These are phyloP conservation scores for Apiotrichum veenhuisii DNA, from an alignment of 1,284 basidiomycete genomes.

Conservation along the genomic window DNA sequence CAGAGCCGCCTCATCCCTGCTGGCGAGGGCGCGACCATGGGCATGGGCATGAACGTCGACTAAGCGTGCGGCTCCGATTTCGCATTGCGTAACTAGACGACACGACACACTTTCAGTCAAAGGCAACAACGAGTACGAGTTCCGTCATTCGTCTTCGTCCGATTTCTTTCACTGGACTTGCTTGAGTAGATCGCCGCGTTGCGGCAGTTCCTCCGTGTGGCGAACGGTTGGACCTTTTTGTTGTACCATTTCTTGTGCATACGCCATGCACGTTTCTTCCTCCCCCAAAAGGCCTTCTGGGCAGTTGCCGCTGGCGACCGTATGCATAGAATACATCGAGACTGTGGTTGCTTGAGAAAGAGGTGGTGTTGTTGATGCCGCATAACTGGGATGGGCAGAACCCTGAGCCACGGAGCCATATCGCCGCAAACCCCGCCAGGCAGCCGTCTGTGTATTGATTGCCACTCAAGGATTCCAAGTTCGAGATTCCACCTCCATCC, in stretches of 20 bases:
- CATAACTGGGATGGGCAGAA: neutral
- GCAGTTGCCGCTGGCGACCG: neutral
- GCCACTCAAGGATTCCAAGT: slow-evolving; percentile 8
- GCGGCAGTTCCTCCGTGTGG: neutral
- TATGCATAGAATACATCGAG: neutral
- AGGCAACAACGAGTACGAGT: too few species aligned
- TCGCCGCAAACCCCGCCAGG: slow-evolving; percentile 4
- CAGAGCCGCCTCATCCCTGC: slow-evolving; percentile 62
- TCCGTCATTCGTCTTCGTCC: neutral
- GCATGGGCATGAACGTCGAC: slow-evolving; percentile 45
- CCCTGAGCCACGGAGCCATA: neutral
- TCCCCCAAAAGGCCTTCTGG: neutral
- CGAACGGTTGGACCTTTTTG: neutral
- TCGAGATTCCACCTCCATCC: neutral
- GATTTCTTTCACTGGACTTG: neutral
- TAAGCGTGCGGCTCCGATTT: neutral
- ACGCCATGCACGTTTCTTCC: neutral
- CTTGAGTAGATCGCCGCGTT: neutral
- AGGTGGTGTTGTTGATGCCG: neutral
- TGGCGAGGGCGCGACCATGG: slow-evolving; percentile 50
- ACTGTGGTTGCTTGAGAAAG: neutral
- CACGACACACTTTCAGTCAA: neutral
- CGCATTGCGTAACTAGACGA: neutral
- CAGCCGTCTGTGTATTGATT: neutral
- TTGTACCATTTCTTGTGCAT: slow-evolving; percentile 1